A percentile compares a stretch with the other conserved stretches of the same genome.
Evolutionary conservation across 495 filamentous ascomycete genomes (phyloP).

Genomic region (Lophium mytilinum): DNA sequence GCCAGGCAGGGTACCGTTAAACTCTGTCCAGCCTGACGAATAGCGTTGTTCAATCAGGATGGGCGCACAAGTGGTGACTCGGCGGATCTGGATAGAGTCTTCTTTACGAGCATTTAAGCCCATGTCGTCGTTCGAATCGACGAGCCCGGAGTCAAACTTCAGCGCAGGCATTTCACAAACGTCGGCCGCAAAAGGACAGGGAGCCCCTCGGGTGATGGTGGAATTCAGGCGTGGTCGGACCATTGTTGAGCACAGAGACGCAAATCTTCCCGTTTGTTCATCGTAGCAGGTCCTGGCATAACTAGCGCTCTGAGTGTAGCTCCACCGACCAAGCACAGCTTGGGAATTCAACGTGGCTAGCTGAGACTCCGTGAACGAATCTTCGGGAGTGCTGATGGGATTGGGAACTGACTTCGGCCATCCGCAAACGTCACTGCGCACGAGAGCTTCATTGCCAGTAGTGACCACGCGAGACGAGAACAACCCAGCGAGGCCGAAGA

Average conservation of each 20-base stretch:
- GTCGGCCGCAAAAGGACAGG: slow-evolving; percentile 14
- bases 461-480: slow-evolving; percentile 14
- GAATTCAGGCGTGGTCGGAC: neutral
- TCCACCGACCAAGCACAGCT: slow-evolving; percentile 5
- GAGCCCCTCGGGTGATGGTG: neutral
- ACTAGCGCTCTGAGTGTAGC: slow-evolving; percentile 4
- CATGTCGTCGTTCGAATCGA: slow-evolving; percentile 14
- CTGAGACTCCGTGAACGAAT: neutral
- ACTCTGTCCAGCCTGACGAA: slow-evolving; percentile 2
- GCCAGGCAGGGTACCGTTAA: neutral
- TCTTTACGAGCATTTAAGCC: slow-evolving; percentile 18
- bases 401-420: slow-evolving; percentile 3
- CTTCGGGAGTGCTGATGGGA: neutral
- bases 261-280: neutral
- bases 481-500: slow-evolving; percentile 14
- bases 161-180: neutral
- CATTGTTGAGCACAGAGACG: slow-evolving; percentile 3
- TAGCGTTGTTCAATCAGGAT: slow-evolving; percentile 5
- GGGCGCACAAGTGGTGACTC: slow-evolving; percentile 16
- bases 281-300: slow-evolving; percentile 16
- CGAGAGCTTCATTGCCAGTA: slow-evolving; percentile 1
- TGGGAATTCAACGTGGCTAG: slow-evolving; percentile 7
- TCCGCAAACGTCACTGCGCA: slow-evolving; percentile 4
- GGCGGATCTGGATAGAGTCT: slow-evolving; percentile 4
- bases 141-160: slow-evolving; percentile 8